Base-by-base conservation (phyloP, 192 early-diverging fungal species). In the Podila minutissima region DNA sequence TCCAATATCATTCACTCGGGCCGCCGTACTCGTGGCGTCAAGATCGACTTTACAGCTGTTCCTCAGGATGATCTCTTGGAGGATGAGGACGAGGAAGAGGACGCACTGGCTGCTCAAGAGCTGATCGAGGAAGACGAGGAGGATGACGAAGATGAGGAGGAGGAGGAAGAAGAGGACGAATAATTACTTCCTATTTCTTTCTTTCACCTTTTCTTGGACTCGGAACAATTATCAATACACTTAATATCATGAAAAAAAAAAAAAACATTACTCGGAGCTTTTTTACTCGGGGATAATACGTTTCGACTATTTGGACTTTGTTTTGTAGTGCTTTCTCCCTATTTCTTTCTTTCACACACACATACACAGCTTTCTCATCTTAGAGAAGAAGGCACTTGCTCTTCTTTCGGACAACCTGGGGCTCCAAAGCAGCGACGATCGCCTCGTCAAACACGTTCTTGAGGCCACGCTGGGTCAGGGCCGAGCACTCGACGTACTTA, bases 381-480 rank as follows among this genome's bases (percentile, higher is more conserved):
- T 90, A 96, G 72, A 98, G 86, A 46, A 97, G 58, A 67, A 89
- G 72, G 85, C 95, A 97, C 89, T 94, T 94, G 82, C 88, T 88
- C 72, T 90, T 91, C 84, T 91, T 94, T 87, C 91, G 92, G 61
- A 85, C 85, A 20, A 89, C 88, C 28, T 96, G 96, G 22, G 96
- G 96, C 75, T 97, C 95, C 63, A 99, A 83, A 22, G 96, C 97
- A 29, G 97, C 97, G 20, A 97, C 95, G 75, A 99, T 98, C 19
- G 97, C 97, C 86, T 99, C 97, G 82, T 99, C 94, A 87, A 93
- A 99, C 57, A 96, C 96, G 77, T 97, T 97, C 88, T 98, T 98
- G 66, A 98, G 85, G 9, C 97, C 96, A 77, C 90, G 92, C 75
- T 97, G 96, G 63, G 95, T 97, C 77, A 96, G 83, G 37, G 96